Conservation (phyloP, 768 basidiomycete genomes). For the Dioszegia hungarica region DNA sequence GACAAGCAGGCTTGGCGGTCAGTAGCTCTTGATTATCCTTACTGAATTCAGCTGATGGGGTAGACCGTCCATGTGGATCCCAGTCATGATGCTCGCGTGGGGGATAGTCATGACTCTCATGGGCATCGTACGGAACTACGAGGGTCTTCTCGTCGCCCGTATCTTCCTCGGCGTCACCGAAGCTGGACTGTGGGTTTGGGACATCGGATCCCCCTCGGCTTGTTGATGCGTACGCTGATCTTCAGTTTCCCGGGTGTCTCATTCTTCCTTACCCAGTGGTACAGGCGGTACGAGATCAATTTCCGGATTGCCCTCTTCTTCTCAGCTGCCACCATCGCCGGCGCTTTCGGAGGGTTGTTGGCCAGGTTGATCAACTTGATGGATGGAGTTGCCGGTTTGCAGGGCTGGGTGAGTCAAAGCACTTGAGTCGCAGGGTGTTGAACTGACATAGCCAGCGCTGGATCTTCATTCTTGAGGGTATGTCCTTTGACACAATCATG, state of each 20-base stretch:
- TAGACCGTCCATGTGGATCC: constrained; percentile 72
- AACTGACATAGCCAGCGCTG: neutral
- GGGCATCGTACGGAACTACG: constrained; percentile 25
- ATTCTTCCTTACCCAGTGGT: constrained; percentile 72
- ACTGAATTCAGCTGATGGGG: constrained; percentile 42
- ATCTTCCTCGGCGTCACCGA: constrained; percentile 32
- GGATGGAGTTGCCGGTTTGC: constrained; percentile 55
- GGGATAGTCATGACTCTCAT: constrained; percentile 59
- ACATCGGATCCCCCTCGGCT: no score
- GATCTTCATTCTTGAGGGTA: constrained; percentile 47
- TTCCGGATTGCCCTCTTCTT: constrained; percentile 67
- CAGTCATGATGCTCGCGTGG: constrained; percentile 67
- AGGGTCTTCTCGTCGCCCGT: constrained; percentile 29
- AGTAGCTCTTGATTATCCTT: neutral
- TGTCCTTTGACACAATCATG: constrained; percentile 47
- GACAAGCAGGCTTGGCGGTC: neutral
- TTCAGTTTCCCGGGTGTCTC: constrained; percentile 56
- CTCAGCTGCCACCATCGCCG: constrained; percentile 70
- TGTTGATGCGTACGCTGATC: constrained; percentile 73
- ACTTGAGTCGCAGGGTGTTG: constrained; percentile 25
- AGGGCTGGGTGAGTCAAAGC: constrained; percentile 56
- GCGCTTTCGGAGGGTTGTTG: constrained; percentile 57
- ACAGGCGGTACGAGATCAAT: constrained; percentile 61
- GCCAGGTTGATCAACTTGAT: constrained; percentile 57
- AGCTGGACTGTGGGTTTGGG: constrained; percentile 59